Base-by-base conservation (phyloP, 1,139 yeast species). In the Yamadazyma sp. region DNA sequence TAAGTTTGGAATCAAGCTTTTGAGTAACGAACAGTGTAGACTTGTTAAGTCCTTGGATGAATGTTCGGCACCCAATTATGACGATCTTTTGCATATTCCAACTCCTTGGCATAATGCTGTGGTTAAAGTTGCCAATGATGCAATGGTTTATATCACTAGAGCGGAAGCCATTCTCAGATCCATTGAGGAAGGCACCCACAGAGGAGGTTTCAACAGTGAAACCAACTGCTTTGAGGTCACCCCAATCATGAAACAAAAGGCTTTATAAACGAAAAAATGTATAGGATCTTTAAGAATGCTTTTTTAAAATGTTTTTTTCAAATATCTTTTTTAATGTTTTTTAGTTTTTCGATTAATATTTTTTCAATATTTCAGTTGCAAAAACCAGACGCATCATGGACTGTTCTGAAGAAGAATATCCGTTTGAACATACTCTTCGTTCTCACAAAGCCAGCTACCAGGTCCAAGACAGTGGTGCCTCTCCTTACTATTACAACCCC, bases 41-140 rank as follows among this genome's bases (percentile, higher is more conserved):
- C 60, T 61, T 18, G 58, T 64, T 23, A 56, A 57, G 23, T 52
- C 59, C 10, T 49, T 64, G 16, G 59, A 60, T 8, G 64, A 63
- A 37, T 59, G 57, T 39, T 40, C 43, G n/a, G 42, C 51, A 11
- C 67, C 68, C 1, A 42, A 45, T 22, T 54, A 53, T 39, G 57
- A 70, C 40, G 82, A 76, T 46, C 61, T 76, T 44, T 65, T 79
- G 42, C 85, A 79, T 50, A 77, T 79, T 42, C 84, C 85, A 32
- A 78, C 84, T 0, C 84, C 85, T 29, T 79, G 84, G 84, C 85
- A 78, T 54, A 79, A 79, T 50, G 63, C 78, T 38, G 70, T 78
- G 15, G 73, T 75, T 22, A 66, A 67, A 35, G 58, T 76, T 35
- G 68, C 57, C 35, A 57, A 53, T 14, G 52, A 54, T 33, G 45